Conservation (phyloP, 805 yeast species). For the Kockiozyma suomiensis region DNA sequence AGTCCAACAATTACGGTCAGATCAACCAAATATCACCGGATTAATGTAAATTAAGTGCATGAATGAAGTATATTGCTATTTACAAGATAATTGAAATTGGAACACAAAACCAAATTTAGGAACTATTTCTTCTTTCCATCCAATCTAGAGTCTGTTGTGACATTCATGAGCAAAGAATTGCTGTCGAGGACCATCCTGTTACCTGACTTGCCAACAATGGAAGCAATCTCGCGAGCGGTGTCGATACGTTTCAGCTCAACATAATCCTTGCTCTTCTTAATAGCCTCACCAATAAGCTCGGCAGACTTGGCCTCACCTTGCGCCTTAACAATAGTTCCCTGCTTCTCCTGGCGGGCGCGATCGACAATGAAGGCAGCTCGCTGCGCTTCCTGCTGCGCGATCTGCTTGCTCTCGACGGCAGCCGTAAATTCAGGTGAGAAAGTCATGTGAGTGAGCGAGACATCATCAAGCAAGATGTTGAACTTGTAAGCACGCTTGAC, state of each 20-base stretch:
- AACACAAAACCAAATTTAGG: background rate
- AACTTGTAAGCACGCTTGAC: constrained; percentile 89
- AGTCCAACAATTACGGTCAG: no score
- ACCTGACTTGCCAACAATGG: constrained; percentile 80
- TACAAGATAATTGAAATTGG: background rate
- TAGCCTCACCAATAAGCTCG: constrained; percentile 97
- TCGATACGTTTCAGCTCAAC: constrained; percentile 96
- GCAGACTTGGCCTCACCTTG: constrained; percentile 99
- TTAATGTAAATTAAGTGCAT: background rate
- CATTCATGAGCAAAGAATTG: constrained; percentile 87
- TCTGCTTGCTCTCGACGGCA: constrained; percentile 98
- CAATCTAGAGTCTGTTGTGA: constrained; percentile 75
- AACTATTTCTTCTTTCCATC: constrained; percentile 23
- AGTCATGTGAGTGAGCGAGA: constrained; percentile 94
- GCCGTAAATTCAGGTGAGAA: constrained; percentile 96
- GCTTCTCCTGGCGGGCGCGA: constrained; percentile 96
- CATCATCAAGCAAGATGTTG: constrained; percentile 88
- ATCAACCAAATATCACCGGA: no score
- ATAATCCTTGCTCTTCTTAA: constrained; percentile 92
- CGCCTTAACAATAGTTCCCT: constrained; percentile 93
- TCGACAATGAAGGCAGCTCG: constrained; percentile 97
- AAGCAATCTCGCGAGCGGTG: constrained; percentile 95
- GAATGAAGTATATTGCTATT: background rate
- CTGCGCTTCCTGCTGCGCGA: constrained; percentile 99
- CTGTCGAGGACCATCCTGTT: constrained; percentile 89